Base-by-base conservation (phyloP, 2,329 filamentous ascomycete species). In the Geosmithia flava region DNA sequence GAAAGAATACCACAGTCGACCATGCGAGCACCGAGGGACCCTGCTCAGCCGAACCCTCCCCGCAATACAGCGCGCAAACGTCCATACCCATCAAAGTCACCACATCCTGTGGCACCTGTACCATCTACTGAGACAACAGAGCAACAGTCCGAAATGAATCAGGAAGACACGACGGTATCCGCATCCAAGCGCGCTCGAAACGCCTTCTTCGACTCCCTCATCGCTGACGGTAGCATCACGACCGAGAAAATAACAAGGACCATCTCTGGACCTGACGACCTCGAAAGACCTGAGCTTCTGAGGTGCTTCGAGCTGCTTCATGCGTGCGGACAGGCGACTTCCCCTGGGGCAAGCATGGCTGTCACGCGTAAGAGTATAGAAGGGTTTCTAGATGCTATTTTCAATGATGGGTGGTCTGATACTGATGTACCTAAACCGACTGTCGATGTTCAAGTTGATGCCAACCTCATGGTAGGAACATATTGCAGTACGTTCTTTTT, bases 281-380 rank as follows among this genome's bases (percentile, higher is more conserved):
- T 64, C 13, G 58, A 54, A 6, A 53, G 58, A 7, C n/a, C 48
- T 0, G 54, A 64, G 42, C 47, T 64, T 19, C 54, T 55, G n/a
- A 52, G 53, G 40, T 61, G 56, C 39, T 64, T 63, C 19, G 59
- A 63, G 27, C 59, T 64, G 19, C 52, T 64, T 3, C 59, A 63
- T 23, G 62, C 59, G 0, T 64, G 62, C 11, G 57, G 59, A 0
- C 23, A 45, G 0, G 59, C 62, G 4, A 62, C 59, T 1, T 54
- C 62, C 3, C 39, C 46, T 0, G 47, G 47, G 3, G 54, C 58
- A 2, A 57, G 53, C 1, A 46, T 60, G 17, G 41, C 47, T 0
- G 54, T 53, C 27, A 63, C 62, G 0, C 52, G 54, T 11, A 52
- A 55, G 17, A 64, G 59, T 7, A 59, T 64, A 47, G 62, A 64